These are phyloP conservation scores for Urtica urens DNA, from an alignment of 306 rosid species.

Conservation along the genomic window DNA sequence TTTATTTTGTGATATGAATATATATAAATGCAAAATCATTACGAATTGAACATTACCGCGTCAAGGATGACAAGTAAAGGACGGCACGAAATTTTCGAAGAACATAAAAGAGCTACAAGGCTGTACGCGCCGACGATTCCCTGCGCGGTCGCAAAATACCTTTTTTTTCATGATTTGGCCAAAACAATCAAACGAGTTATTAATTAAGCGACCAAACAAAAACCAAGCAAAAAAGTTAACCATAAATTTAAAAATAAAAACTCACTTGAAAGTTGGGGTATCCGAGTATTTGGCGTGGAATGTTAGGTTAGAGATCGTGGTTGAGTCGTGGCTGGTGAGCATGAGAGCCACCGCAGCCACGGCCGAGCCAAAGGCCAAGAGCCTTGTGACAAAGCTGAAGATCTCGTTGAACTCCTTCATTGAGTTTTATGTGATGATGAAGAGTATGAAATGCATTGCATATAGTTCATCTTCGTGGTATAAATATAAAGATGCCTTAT, in stretches of 20 bases:
- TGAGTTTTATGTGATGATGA: neutral
- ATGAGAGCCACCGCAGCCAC: constrained; percentile 14
- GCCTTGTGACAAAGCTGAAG: constrained; percentile 21
- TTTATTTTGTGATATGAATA: too few species aligned
- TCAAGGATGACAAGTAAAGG: neutral
- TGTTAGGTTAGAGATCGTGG: constrained; percentile 18
- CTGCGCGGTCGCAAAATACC: constrained; percentile 25
- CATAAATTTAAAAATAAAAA: neutral
- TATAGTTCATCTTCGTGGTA: too few species aligned
- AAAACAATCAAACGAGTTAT: too few species aligned
- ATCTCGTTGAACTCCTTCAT: constrained; percentile 19
- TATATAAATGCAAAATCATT: neutral
- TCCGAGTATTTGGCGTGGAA: constrained; percentile 24
- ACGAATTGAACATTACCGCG: neutral
- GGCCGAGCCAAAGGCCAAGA: constrained; percentile 24
- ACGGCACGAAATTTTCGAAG: neutral
- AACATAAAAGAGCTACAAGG: constrained; percentile 16
- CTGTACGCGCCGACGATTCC: constrained; percentile 22
- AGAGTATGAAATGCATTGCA: too few species aligned
- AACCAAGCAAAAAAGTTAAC: neutral
- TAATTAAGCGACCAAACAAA: neutral
- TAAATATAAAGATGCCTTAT: too few species aligned
- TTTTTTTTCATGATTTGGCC: neutral
- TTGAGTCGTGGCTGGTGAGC: constrained; percentile 24
- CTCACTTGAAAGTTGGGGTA: constrained; percentile 20